A percentile compares a stretch with the other conserved stretches of the same genome.
phyloP scores from a whole-genome alignment of 495 filamentous ascomycete species.

The Aspergillus funiculosus region DNA sequence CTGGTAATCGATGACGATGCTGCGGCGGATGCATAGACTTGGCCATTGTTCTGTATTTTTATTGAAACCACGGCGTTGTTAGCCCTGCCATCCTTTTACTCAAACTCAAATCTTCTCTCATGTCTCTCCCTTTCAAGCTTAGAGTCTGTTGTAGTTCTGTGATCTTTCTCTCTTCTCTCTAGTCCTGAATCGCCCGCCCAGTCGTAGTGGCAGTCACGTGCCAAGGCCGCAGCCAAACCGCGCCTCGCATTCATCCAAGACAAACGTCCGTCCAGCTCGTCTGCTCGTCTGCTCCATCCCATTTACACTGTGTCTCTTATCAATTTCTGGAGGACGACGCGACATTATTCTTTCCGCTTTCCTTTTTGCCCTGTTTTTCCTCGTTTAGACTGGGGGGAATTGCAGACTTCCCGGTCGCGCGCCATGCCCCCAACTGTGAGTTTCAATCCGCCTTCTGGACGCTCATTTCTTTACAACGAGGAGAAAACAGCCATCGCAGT shows the following conservation, averaged over 20 bases:
- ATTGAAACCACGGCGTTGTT: slow-evolving; percentile 18
- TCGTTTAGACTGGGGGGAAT: slow-evolving; percentile 3
- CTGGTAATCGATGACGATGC: not conserved
- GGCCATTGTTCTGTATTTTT: slow-evolving; percentile 22
- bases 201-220: slow-evolving; percentile 3
- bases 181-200: too few species aligned
- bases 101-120: slow-evolving; percentile 15
- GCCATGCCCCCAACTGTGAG: slow-evolving; percentile 43
- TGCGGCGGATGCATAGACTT: slow-evolving; percentile 17
- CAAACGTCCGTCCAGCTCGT: not conserved
- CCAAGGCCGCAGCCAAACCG: not conserved
- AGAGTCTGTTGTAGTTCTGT: not conserved
- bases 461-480: too few species aligned
- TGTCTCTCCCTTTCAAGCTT: not conserved
- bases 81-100: slow-evolving; percentile 5
- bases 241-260: not conserved
- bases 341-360: too few species aligned
- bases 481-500: not conserved
- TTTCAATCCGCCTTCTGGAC: slow-evolving; percentile 20
- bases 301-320: not conserved
- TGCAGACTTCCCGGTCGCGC: slow-evolving; percentile 12
- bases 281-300: not conserved
- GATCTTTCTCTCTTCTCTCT: not conserved
- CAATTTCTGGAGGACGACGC: too few species aligned
- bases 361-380: not conserved